Evolutionary conservation across 1,284 basidiomycete species (phyloP).

Genomic region (Polyporus tsugae): DNA sequence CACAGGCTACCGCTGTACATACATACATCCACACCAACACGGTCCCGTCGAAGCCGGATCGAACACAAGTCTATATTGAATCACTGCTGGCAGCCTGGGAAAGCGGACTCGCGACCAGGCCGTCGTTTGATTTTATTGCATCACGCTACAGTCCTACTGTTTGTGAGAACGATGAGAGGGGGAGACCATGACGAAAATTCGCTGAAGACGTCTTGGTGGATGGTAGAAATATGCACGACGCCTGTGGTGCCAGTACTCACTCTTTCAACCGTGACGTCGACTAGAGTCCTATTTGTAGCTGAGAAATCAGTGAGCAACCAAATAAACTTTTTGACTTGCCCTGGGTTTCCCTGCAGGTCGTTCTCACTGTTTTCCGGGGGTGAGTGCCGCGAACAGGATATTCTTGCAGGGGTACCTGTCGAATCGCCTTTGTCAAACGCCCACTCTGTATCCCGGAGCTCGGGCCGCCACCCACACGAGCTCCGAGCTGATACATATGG

Average conservation of each 20-base stretch:
- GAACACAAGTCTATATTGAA: constrained; percentile 3
- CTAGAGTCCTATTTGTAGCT: no score
- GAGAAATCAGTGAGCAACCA: no score
- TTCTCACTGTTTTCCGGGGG: no score
- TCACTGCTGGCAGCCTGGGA: background rate
- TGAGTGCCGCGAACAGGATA: no score
- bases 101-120: background rate
- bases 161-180: background rate
- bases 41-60: constrained; percentile 2
- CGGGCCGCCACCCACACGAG: background rate
- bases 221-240: background rate
- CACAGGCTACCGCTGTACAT: background rate
- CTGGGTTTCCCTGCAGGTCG: no score
- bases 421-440: background rate
- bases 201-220: background rate
- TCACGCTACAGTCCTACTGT: background rate
- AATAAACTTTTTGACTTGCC: background rate
- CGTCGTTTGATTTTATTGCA: no score
- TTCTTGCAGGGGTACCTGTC: no score
- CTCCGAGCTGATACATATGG: constrained; percentile 1
- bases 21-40: background rate
- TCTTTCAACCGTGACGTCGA: no score
- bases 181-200: background rate
- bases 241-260: background rate
- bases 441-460: background rate